Percentiles rank a stretch among this genome's conserved stretches.
Conservation (phyloP, 345 rosid species). For the Salix arbutifolia region DNA sequence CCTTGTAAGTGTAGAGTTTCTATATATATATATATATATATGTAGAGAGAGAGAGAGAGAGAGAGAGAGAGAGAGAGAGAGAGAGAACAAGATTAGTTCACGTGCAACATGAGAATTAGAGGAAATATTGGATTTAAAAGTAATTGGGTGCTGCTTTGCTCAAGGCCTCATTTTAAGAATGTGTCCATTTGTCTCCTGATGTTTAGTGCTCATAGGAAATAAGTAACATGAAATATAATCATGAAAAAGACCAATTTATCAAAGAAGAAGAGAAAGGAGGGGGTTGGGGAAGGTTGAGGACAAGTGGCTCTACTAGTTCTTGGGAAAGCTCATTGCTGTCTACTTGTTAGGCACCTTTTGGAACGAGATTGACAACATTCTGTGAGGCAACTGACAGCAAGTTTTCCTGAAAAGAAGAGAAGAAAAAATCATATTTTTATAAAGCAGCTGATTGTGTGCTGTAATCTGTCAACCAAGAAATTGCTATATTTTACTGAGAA, state of each 20-base stretch:
- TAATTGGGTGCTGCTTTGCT: background rate
- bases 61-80: no score
- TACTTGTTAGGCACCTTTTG: background rate
- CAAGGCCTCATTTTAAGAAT: background rate
- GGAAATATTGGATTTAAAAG: background rate
- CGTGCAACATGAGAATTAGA: background rate
- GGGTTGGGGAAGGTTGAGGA: background rate
- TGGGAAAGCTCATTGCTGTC: background rate
- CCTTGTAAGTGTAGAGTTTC: background rate
- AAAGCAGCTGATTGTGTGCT: no score
- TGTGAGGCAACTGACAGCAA: background rate
- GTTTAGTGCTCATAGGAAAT: background rate
- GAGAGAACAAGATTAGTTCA: background rate
- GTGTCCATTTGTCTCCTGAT: background rate
- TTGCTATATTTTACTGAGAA: background rate
- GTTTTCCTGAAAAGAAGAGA: background rate
- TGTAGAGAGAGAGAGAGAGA: no score
- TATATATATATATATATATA: background rate
- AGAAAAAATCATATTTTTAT: no score
- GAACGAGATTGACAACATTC: background rate
- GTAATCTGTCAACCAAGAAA: background rate
- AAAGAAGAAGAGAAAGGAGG: background rate
- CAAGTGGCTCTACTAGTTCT: background rate
- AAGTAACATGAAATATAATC: background rate
- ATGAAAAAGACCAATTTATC: background rate